These are phyloP conservation scores for Pythium utonaiense DNA, from an alignment of 352 stramenopile species.

Conservation along the genomic window DNA sequence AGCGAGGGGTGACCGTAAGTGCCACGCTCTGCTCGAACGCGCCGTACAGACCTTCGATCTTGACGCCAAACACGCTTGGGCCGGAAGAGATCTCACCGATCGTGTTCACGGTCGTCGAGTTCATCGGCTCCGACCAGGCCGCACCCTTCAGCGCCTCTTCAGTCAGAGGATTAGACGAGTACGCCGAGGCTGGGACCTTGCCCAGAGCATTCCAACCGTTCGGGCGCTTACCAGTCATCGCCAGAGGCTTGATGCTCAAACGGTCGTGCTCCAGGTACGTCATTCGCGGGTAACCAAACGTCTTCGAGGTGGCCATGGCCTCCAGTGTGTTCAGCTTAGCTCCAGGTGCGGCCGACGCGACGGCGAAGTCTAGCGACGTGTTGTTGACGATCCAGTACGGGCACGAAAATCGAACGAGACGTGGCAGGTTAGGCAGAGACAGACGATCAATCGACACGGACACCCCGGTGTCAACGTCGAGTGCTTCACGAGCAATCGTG, in stretches of 20 bases:
- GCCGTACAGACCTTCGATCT: slow-evolving; percentile 80
- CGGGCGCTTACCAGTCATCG: slow-evolving; percentile 42
- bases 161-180: slow-evolving; percentile 40
- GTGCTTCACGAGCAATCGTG: slow-evolving; percentile 53
- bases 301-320: slow-evolving; percentile 34
- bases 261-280: slow-evolving; percentile 53
- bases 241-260: slow-evolving; percentile 64
- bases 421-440: slow-evolving; percentile 58
- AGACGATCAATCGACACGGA: slow-evolving; percentile 74
- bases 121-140: slow-evolving; percentile 79
- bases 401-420: slow-evolving; percentile 77
- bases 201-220: slow-evolving; percentile 55
- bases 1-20: slow-evolving; percentile 76
- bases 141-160: slow-evolving; percentile 63
- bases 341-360: slow-evolving; percentile 51
- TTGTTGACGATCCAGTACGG: slow-evolving; percentile 88
- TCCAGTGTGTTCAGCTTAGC: slow-evolving; percentile 46
- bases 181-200: slow-evolving; percentile 49
- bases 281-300: slow-evolving; percentile 69
- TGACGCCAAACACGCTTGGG: slow-evolving; percentile 70
- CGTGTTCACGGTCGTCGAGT: slow-evolving; percentile 84
- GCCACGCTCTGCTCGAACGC: slow-evolving; percentile 72
- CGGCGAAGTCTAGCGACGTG: slow-evolving; percentile 62
- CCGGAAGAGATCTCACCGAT: slow-evolving; percentile 73
- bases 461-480: slow-evolving; percentile 47